Evolutionary conservation across 805 yeast species (phyloP).

Genomic region (Nakazawaea wickerhamii): DNA sequence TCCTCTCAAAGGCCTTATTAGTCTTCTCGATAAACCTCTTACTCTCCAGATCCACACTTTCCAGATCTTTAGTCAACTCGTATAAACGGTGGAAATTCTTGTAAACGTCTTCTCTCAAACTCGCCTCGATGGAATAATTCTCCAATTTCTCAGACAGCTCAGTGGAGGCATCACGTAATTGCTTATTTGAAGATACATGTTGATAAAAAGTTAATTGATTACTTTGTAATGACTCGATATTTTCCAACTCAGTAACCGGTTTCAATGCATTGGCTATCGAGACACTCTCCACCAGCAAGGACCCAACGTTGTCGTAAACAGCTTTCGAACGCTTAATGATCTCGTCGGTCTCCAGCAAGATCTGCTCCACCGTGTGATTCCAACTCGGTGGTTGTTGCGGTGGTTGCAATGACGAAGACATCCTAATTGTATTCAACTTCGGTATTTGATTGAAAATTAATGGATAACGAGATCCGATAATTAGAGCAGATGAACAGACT

Average conservation of each 20-base stretch:
- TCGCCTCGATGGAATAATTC: conserved; percentile 57
- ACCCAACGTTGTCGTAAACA: conserved; percentile 51
- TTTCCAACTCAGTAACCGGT: conserved; percentile 48
- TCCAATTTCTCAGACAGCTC: conserved; percentile 54
- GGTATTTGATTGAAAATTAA: too few relatives aligned
- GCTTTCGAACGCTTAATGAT: conserved; percentile 37
- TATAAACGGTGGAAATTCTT: conserved; percentile 50
- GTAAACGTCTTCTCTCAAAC: conserved; percentile 62
- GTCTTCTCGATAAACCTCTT: conserved; percentile 52
- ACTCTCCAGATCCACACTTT: conserved; percentile 44
- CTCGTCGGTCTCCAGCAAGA: conserved; percentile 36
- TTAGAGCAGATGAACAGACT: background rate
- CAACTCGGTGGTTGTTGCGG: conserved; percentile 47
- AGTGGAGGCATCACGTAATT: conserved; percentile 66
- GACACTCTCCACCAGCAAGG: conserved; percentile 34
- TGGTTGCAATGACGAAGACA: conserved; percentile 15
- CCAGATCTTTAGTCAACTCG: conserved; percentile 29
- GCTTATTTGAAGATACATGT: conserved; percentile 61
- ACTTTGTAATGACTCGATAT: conserved; percentile 37
- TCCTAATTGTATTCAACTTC: background rate
- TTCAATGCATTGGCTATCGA: conserved; percentile 51
- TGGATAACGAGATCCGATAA: background rate
- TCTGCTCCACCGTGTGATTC: conserved; percentile 51
- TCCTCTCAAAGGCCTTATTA: conserved; percentile 52
- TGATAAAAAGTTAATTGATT: conserved; percentile 63